Evolutionary conservation across 345 rosid genomes (phyloP), one percentile per base, ranked within the genome.

Genomic region (Eucalyptus caleyi): DNA sequence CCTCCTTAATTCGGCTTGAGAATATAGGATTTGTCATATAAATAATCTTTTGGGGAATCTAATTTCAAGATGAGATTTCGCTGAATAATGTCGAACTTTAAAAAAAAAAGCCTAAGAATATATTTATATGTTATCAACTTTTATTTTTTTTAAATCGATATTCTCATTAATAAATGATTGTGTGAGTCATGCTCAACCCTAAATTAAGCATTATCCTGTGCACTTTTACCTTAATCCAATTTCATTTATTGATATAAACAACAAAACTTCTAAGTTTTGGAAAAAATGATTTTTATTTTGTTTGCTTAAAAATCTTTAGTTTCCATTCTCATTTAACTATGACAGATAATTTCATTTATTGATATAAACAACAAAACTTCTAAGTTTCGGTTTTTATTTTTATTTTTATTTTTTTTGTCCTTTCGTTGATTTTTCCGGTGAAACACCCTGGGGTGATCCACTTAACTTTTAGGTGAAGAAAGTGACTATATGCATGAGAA

Each of bases 81-180:
- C 40, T 9, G 3, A 16, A 69, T 18, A 18, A 69, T 6, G 8
- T 69, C 2, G 0, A 34, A 69, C 44, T 1, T 72, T 2, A 6
- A 10, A 40, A 72, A 72, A 8, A 32, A 34, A 53, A 34, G 6
- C 10, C 15, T 19, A 40, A 6, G 26, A 5, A 72, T 37, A 37
- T 72, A 19, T 11, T 21, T 3, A 19, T 7, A 23, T 19, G 12
- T 37, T 18, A 18, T 4, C 44, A 34, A 34, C 6, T 19, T 72
- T 10, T 24, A 9, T 18, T 32, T 16, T n/a, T 2, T 67, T 16
- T n/a, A 56, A 56, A 16, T 16, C 0, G 21, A 65, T 65, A 65
- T n/a, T 32, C 80, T 32, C 0, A 32, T 69, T 9, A 69, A 69
- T 32, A 16, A 18, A 9, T 34, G 13, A 18, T 6, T 5, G 21